Base-by-base conservation (phyloP, 139 green algal genomes). In the Zygnema circumcarinatum region DNA sequence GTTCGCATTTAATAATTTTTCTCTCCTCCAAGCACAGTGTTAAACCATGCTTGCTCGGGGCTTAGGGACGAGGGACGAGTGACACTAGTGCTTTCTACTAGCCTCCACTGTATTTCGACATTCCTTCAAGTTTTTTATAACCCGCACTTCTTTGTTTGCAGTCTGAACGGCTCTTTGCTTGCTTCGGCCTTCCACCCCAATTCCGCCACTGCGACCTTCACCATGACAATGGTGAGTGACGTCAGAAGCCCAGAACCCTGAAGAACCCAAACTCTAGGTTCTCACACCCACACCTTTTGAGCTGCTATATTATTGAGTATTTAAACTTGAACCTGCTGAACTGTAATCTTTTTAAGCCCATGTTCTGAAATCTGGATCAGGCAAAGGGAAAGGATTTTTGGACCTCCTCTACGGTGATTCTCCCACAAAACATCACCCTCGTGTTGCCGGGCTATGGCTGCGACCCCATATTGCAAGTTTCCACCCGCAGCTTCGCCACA, bases 371-470 rank as follows among this genome's bases (percentile, higher is more conserved):
- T 62, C 16, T 62, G 16, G 47, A 62, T 2, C 75, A 83, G 75
- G 75, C 33, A 20, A 83, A 83, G 75, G 29, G 33, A 33, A 54
- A 47, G 3, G 33, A 52, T 20, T 54, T 41, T 33, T 83, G 32
- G 32, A 31, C n/a, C 33, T 69, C 32, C n/a, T 38, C n/a, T 25
- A 39, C 2, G 20, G 29, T 69, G 2, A 2, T 69, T 2, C 36
- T 79, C 7, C 80, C 80, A 11, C n/a, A 29, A 29, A 86, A 86
- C 53, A 79, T 86, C 53, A 80, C 52, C 1, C 36, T 79, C 1
- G 16, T 36, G 7, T 29, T 86, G 3, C 62, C 80, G 0, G 75
- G 75, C 7, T 83, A 54, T 33, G 32, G 2, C 75, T 83, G 75
- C 75, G 35, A 83, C 75, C 75, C 22, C 2, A 33, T 54, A 3